Evolutionary conservation across 1,284 basidiomycete genomes (phyloP).

Genomic region (Trametes sp.): DNA sequence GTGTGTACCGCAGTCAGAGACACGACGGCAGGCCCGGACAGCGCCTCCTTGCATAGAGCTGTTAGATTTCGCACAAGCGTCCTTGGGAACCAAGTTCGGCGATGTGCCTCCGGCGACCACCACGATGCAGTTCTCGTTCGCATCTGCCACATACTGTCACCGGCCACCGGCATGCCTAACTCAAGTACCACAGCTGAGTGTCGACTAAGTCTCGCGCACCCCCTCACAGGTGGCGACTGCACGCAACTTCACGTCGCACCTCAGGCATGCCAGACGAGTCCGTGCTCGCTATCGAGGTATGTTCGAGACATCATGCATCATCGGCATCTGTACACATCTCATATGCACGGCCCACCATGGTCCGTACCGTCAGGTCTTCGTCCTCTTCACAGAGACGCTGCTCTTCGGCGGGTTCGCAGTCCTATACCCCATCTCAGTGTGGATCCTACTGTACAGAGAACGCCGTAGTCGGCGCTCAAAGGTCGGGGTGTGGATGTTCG

Average conservation of each 20-base stretch:
- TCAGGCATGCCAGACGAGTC: not conserved
- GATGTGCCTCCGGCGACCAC: too few species aligned
- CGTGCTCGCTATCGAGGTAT: constrained; percentile 13
- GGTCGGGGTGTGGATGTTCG: constrained; percentile 21
- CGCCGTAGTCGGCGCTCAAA: constrained; percentile 5
- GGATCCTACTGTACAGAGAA: constrained; percentile 23
- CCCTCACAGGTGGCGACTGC: too few species aligned
- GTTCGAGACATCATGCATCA: too few species aligned
- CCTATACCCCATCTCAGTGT: constrained; percentile 27
- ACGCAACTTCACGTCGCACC: not conserved
- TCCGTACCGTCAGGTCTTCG: constrained; percentile 11
- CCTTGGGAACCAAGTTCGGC: too few species aligned
- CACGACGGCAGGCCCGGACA: too few species aligned
- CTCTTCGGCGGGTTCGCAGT: constrained; percentile 25
- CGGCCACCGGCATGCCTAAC: too few species aligned
- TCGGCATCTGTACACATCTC: not conserved
- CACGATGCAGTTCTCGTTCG: not conserved
- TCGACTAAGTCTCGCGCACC: too few species aligned
- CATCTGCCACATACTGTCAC: not conserved
- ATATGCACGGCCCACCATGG: not conserved
- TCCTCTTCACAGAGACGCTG: constrained; percentile 21
- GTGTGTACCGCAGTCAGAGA: too few species aligned
- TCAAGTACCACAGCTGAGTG: not conserved
- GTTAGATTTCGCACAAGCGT: too few species aligned
- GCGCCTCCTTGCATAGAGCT: too few species aligned